A percentile compares a stretch with the other conserved stretches of the same genome.
These are phyloP conservation scores for Exophiala sideris DNA, from an alignment of 2,329 filamentous ascomycete genomes.

Conservation along the genomic window DNA sequence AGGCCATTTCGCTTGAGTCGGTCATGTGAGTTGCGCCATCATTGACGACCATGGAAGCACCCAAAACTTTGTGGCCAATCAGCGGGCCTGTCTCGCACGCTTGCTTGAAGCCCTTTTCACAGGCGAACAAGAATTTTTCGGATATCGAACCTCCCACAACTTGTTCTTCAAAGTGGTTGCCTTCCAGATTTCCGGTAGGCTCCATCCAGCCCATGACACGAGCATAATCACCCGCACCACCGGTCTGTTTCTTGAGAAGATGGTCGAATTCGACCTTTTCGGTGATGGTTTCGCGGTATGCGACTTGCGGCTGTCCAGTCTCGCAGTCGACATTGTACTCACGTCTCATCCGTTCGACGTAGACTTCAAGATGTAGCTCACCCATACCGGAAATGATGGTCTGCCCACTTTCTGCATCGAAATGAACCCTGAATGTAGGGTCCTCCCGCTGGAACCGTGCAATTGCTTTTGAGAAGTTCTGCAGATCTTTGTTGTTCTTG, in stretches of 20 bases:
- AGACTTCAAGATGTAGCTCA: slow-evolving; percentile 93
- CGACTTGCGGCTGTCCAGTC: slow-evolving; percentile 94
- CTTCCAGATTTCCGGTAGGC: slow-evolving; percentile 67
- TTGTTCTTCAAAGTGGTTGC: slow-evolving; percentile 81
- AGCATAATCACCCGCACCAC: slow-evolving; percentile 92
- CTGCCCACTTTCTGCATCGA: slow-evolving; percentile 88
- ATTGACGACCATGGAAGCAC: slow-evolving; percentile 85
- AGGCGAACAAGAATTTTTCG: slow-evolving; percentile 93
- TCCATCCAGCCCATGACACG: slow-evolving; percentile 90
- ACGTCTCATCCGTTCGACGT: slow-evolving; percentile 91
- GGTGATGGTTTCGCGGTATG: slow-evolving; percentile 92
- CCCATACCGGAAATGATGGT: slow-evolving; percentile 99
- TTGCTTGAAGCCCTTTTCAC: slow-evolving; percentile 87
- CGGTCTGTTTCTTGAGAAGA: slow-evolving; percentile 89
- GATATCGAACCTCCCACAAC: slow-evolving; percentile 87
- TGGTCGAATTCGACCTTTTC: slow-evolving; percentile 81
- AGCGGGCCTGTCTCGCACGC: slow-evolving; percentile 83
- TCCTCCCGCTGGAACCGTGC: slow-evolving; percentile 98
- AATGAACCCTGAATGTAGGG: slow-evolving; percentile 91
- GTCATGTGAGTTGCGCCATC: slow-evolving; percentile 97
- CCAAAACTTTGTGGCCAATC: slow-evolving; percentile 88
- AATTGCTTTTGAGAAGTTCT: slow-evolving; percentile 98
- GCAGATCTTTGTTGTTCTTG: slow-evolving; percentile 84
- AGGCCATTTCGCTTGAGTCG: slow-evolving; percentile 94
- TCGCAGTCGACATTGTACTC: slow-evolving; percentile 96